Conservation (phyloP, 805 yeast species). For the Yamadazyma tumulicola region DNA sequence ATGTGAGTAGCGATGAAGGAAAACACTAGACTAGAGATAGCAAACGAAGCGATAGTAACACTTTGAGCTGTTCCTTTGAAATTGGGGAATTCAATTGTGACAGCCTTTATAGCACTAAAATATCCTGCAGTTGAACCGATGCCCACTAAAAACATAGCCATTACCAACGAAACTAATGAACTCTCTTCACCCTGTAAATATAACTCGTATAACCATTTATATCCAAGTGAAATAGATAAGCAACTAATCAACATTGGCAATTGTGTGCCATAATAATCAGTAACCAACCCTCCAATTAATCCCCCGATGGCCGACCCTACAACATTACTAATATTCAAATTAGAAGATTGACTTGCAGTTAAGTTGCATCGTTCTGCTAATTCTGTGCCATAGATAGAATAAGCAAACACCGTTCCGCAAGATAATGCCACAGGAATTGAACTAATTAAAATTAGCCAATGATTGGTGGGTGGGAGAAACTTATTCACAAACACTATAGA, state of each 20-base stretch:
- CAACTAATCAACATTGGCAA: conserved; percentile 28
- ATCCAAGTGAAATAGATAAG: conserved; percentile 22
- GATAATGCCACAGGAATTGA: conserved; percentile 32
- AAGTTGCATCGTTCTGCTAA: conserved; percentile 28
- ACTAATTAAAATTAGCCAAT: conserved; percentile 22
- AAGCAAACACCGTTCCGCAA: conserved; percentile 32
- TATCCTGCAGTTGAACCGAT: conserved; percentile 32
- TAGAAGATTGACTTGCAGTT: conserved; percentile 25
- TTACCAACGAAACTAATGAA: conserved; percentile 13
- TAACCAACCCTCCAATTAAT: conserved; percentile 26
- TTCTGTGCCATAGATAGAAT: conserved; percentile 31
- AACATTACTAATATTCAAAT: conserved; percentile 29
- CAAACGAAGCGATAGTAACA: conserved; percentile 34
- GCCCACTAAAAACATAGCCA: conserved; percentile 30
- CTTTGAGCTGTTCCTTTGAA: conserved; percentile 35
- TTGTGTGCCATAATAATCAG: conserved; percentile 33
- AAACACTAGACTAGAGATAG: conserved; percentile 29
- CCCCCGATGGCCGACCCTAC: conserved; percentile 34
- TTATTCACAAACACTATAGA: conserved; percentile 14
- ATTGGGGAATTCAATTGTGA: conserved; percentile 28
- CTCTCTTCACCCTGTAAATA: conserved; percentile 19
- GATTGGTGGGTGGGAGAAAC: conserved; percentile 23
- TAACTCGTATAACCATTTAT: conserved; percentile 23
- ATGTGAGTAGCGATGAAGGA: conserved; percentile 19
- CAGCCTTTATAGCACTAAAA: conserved; percentile 32